phyloP scores from a whole-genome alignment of 768 basidiomycete species.

The Daedaleopsis sinensis region DNA sequence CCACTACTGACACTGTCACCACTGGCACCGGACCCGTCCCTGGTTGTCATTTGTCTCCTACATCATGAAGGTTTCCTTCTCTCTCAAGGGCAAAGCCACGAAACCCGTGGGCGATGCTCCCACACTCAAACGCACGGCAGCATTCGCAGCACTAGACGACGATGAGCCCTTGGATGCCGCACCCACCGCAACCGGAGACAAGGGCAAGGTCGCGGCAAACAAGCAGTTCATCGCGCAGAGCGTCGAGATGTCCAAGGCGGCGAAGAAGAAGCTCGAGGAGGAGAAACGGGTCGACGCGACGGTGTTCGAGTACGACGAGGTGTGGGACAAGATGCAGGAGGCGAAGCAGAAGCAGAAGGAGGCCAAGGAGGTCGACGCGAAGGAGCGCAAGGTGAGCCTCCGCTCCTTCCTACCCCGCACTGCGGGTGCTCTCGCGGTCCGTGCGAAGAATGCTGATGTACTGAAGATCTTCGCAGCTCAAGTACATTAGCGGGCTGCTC shows the following conservation, averaged over 20 bases:
- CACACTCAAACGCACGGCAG: slow-evolving; percentile 57
- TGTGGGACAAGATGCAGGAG: slow-evolving; percentile 95
- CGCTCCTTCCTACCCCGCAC: neutral
- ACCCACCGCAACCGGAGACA: slow-evolving; percentile 43
- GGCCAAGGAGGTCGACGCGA: slow-evolving; percentile 73
- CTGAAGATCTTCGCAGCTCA: slow-evolving; percentile 60
- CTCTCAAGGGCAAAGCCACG: slow-evolving; percentile 56
- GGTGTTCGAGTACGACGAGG: slow-evolving; percentile 94
- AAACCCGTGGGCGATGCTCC: slow-evolving; percentile 58
- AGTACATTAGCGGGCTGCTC: slow-evolving; percentile 86
- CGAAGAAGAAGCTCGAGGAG: slow-evolving; percentile 73
- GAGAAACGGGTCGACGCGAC: slow-evolving; percentile 80
- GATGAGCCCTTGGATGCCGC: slow-evolving; percentile 57
- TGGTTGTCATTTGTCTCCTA: slow-evolving; percentile 42
- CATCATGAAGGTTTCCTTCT: slow-evolving; percentile 89
- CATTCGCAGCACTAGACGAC: slow-evolving; percentile 67
- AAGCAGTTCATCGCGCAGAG: slow-evolving; percentile 61
- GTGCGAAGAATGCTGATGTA: slow-evolving; percentile 17
- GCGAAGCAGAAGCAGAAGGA: slow-evolving; percentile 75
- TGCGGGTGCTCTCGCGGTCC: too few species aligned
- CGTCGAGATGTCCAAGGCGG: slow-evolving; percentile 61
- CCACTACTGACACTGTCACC: too few species aligned
- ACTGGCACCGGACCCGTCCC: too few species aligned
- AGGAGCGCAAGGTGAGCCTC: slow-evolving; percentile 71
- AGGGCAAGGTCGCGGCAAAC: slow-evolving; percentile 48